Evolutionary conservation across 1,139 yeast genomes (phyloP).

Genomic region (Pichia sp.): DNA sequence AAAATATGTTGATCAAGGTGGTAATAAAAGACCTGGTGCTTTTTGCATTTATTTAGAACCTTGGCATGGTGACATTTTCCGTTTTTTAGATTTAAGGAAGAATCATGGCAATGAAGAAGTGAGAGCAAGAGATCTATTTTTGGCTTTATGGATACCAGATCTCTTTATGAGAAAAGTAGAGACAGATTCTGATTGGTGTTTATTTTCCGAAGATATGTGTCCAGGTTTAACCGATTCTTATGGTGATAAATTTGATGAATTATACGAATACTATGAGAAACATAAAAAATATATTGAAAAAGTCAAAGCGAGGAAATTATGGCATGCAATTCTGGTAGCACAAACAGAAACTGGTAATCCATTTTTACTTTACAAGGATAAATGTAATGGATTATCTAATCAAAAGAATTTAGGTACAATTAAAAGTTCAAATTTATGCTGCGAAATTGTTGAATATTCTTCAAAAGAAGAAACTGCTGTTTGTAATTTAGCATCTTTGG

Average conservation of each 20-base stretch:
- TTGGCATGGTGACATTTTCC: slow-evolving; percentile 55
- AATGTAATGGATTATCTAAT: slow-evolving; percentile 48
- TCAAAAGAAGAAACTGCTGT: slow-evolving; percentile 52
- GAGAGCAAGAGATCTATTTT: slow-evolving; percentile 51
- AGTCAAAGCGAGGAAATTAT: slow-evolving; percentile 47
- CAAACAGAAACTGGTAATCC: slow-evolving; percentile 61
- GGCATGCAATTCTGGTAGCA: slow-evolving; percentile 48
- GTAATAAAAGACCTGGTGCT: slow-evolving; percentile 59
- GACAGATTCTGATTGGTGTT: slow-evolving; percentile 43
- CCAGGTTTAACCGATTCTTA: slow-evolving; percentile 47
- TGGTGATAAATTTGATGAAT: slow-evolving; percentile 42
- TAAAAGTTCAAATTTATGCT: slow-evolving; percentile 53
- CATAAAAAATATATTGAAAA: slow-evolving; percentile 36
- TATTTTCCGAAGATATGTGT: slow-evolving; percentile 49
- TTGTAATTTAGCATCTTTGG: slow-evolving; percentile 49
- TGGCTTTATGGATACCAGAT: slow-evolving; percentile 57
- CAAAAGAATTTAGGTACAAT: slow-evolving; percentile 52
- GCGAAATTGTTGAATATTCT: slow-evolving; percentile 52
- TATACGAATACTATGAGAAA: slow-evolving; percentile 42
- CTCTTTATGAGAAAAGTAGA: slow-evolving; percentile 53
- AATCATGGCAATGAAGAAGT: slow-evolving; percentile 54
- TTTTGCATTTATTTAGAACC: slow-evolving; percentile 57
- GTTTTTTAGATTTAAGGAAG: slow-evolving; percentile 45
- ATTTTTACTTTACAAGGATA: slow-evolving; percentile 51
- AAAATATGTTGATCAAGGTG: slow-evolving; percentile 58